Evolutionary conservation across 495 filamentous ascomycete species (phyloP).

Genomic region (Aspergillus indologenus): DNA sequence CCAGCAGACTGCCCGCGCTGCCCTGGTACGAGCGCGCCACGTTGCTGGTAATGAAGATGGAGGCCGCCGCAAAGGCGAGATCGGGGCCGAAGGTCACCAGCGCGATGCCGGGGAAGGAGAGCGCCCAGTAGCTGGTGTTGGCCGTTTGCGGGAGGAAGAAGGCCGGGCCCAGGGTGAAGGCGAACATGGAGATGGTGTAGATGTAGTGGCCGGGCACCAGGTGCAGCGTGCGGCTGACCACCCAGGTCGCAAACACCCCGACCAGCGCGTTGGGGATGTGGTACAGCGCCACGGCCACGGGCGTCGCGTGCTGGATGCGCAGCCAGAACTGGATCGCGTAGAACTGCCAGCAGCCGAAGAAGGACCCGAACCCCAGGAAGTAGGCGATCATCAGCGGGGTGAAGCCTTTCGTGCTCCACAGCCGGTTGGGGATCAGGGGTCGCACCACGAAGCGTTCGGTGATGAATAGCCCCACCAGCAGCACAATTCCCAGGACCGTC

Average conservation of each 20-base stretch:
- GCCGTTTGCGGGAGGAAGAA: conserved; percentile 36
- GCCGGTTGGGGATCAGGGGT: conserved; percentile 29
- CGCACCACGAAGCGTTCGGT: conserved; percentile 26
- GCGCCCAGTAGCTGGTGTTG: conserved; percentile 30
- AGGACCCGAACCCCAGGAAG: conserved; percentile 47
- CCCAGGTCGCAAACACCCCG: conserved; percentile 24
- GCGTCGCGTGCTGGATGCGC: conserved; percentile 36
- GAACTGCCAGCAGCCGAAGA: conserved; percentile 49
- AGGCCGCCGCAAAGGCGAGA: conserved; percentile 32
- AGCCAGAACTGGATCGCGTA: conserved; percentile 53
- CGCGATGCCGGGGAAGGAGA: conserved; percentile 28
- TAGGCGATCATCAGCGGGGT: conserved; percentile 47
- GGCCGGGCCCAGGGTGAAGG: conserved; percentile 29
- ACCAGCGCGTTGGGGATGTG: conserved; percentile 42
- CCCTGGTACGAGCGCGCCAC: conserved; percentile 34
- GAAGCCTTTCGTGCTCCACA: conserved; percentile 43
- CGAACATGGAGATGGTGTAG: conserved; percentile 36
- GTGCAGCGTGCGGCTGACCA: conserved; percentile 43
- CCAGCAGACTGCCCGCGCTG: conserved; percentile 33
- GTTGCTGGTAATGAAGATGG: conserved; percentile 36
- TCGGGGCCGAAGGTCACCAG: conserved; percentile 37
- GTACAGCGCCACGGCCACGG: conserved; percentile 42
- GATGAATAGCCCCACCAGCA: conserved; percentile 27
- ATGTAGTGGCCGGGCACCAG: conserved; percentile 49
- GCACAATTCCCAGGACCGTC: conserved; percentile 24